Evolutionary conservation across 495 filamentous ascomycete species (phyloP).

Genomic region (Thozetella sp.): DNA sequence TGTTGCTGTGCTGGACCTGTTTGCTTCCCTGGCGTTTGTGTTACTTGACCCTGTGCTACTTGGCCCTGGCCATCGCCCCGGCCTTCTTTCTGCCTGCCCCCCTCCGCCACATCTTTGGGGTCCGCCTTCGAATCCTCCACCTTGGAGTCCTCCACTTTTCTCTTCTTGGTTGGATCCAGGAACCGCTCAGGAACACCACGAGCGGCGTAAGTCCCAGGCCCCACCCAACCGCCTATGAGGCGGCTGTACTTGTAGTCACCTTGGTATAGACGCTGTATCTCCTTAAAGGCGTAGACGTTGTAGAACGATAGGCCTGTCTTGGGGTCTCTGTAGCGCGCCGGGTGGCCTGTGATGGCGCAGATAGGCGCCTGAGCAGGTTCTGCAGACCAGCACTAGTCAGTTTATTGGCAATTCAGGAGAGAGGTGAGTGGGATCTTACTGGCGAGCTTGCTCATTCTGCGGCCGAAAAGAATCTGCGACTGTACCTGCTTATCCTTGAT

Average conservation of each 20-base stretch:
- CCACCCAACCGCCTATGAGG: slow-evolving; percentile 76
- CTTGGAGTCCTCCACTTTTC: slow-evolving; percentile 17
- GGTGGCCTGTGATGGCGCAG: slow-evolving; percentile 80
- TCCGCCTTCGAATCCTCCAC: slow-evolving; percentile 10
- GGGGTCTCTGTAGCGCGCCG: slow-evolving; percentile 77
- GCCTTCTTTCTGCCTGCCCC: background rate
- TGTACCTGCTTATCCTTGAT: slow-evolving; percentile 57
- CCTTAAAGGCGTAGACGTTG: slow-evolving; percentile 72
- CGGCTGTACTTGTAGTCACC: slow-evolving; percentile 76
- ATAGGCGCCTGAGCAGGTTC: slow-evolving; percentile 50
- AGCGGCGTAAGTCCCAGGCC: slow-evolving; percentile 59
- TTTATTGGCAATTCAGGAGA: background rate
- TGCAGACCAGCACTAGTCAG: slow-evolving; percentile 17
- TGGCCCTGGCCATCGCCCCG: background rate
- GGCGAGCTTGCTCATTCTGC: slow-evolving; percentile 52
- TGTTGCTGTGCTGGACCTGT: background rate
- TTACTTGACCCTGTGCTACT: background rate
- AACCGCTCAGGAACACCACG: slow-evolving; percentile 72
- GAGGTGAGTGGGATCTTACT: slow-evolving; percentile 35
- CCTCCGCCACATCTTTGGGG: slow-evolving; percentile 8
- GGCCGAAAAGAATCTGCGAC: slow-evolving; percentile 52
- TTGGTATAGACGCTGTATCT: slow-evolving; percentile 66
- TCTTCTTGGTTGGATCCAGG: slow-evolving; percentile 39
- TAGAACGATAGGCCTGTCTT: slow-evolving; percentile 75
- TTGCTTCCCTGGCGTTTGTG: background rate